Percentiles rank a stretch among this genome's conserved stretches.
phyloP scores from a whole-genome alignment of 2,329 filamentous ascomycete species.

The Hawksworthiomyces lignivorus region DNA sequence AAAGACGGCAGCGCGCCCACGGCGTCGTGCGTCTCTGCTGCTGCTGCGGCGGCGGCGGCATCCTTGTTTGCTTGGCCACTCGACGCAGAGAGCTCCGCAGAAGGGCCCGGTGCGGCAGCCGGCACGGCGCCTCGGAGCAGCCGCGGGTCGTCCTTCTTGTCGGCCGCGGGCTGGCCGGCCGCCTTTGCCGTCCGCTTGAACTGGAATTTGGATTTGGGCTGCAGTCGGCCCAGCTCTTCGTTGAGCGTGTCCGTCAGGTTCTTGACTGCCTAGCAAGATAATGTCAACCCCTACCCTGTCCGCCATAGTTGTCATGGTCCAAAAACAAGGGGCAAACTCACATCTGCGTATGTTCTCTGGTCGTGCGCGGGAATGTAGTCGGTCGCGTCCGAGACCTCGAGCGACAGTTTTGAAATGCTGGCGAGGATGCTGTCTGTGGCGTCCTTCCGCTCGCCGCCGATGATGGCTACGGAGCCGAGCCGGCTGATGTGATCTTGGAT shows the following conservation, averaged over 20 bases:
- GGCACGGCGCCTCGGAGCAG: constrained; percentile 19
- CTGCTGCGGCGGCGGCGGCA: constrained; percentile 18
- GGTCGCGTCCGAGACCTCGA: constrained; percentile 76
- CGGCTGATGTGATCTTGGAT: constrained; percentile 69
- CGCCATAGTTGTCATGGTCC: no score
- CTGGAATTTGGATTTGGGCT: constrained; percentile 72
- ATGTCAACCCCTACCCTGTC: no score
- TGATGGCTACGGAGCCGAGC: constrained; percentile 52
- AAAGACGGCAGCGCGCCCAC: constrained; percentile 30
- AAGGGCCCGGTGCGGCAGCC: not conserved
- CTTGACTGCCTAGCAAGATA: constrained; percentile 60
- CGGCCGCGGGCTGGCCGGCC: constrained; percentile 18
- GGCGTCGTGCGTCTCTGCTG: constrained; percentile 24
- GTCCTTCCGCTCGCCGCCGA: constrained; percentile 69
- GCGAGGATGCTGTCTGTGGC: constrained; percentile 74
- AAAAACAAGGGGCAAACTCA: constrained; percentile 32
- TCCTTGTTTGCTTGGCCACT: no score
- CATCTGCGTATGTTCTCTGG: constrained; percentile 76
- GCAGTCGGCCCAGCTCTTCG: constrained; percentile 57
- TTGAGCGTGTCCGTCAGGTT: constrained; percentile 70
- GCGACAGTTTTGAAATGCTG: constrained; percentile 71
- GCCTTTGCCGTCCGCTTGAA: constrained; percentile 48
- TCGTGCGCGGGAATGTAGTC: constrained; percentile 83
- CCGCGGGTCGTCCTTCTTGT: constrained; percentile 35
- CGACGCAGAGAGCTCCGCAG: not conserved